phyloP scores from a whole-genome alignment of 2,329 filamentous ascomycete species.

The Lasiodiplodia sp. region DNA sequence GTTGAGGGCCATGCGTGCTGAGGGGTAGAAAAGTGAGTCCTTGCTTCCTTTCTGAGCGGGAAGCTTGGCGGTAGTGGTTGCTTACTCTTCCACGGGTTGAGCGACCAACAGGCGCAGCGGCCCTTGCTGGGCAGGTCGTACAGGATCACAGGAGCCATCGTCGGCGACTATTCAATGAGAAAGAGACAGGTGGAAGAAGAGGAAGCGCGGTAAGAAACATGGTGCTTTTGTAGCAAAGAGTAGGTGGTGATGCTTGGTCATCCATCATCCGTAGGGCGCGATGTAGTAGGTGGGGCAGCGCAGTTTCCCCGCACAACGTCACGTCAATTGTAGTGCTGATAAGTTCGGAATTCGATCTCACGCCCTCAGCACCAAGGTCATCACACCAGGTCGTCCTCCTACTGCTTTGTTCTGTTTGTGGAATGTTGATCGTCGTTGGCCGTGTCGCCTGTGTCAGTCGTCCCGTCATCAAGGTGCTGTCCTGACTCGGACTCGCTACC shows the following conservation, averaged over 20 bases:
- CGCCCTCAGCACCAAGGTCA: not conserved
- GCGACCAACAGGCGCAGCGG: slow-evolving; percentile 63
- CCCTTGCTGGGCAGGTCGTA: slow-evolving; percentile 69
- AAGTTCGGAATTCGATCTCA: not conserved
- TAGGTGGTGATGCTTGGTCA: not conserved
- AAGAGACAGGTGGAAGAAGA: not conserved
- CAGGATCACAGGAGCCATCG: slow-evolving; percentile 57
- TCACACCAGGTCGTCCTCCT: not conserved
- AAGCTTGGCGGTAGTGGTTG: not conserved
- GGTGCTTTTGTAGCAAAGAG: not conserved
- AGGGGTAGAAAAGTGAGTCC: slow-evolving; percentile 7
- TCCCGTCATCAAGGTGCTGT: not conserved
- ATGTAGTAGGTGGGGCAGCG: not conserved
- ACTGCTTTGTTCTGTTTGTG: not conserved
- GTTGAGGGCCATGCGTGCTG: slow-evolving; percentile 71
- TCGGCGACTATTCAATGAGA: not conserved
- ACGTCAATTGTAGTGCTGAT: not conserved
- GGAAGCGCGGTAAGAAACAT: not conserved
- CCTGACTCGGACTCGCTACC: not conserved
- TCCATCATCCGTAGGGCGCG: not conserved
- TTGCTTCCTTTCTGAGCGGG: not conserved
- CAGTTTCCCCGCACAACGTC: not conserved
- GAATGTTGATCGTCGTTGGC: not conserved
- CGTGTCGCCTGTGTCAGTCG: not conserved
- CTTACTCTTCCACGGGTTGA: slow-evolving; percentile 75